Conservation (phyloP, 2,329 filamentous ascomycete species). For the Penicillium frequentans region DNA sequence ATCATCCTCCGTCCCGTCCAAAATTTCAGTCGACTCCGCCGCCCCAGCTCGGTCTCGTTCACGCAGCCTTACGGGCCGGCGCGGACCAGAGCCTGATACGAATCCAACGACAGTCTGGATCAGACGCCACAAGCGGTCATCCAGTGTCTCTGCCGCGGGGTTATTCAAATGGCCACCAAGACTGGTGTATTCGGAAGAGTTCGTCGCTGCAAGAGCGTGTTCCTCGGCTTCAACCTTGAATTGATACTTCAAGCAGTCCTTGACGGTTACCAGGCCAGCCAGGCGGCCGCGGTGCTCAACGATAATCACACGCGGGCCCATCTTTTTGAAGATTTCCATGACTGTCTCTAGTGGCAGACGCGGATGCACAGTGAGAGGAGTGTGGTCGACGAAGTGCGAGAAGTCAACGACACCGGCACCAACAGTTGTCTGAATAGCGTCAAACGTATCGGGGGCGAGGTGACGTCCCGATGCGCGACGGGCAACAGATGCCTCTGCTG, state of each 20-base stretch:
- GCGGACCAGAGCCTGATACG: constrained; percentile 14
- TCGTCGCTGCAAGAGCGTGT: constrained; percentile 49
- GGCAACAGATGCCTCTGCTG: constrained; percentile 39
- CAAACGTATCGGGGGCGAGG: constrained; percentile 55
- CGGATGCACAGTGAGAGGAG: constrained; percentile 87
- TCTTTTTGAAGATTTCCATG: constrained; percentile 98
- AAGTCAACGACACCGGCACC: constrained; percentile 70
- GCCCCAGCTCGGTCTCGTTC: constrained; percentile 19
- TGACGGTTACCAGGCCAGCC: constrained; percentile 85
- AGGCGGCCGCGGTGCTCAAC: constrained; percentile 86
- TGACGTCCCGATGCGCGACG: constrained; percentile 29
- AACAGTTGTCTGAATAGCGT: constrained; percentile 58
- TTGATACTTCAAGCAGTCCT: constrained; percentile 95
- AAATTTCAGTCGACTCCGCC: constrained; percentile 36
- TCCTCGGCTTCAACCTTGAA: constrained; percentile 92
- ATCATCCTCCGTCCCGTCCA: constrained; percentile 55
- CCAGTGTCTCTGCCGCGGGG: constrained; percentile 26
- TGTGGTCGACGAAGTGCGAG: constrained; percentile 81
- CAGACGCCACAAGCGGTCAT: constrained; percentile 39
- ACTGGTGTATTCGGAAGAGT: constrained; percentile 20
- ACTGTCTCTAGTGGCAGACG: constrained; percentile 90
- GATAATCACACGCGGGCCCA: constrained; percentile 88
- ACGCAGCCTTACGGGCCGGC: constrained; percentile 13
- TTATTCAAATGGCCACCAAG: constrained; percentile 23
- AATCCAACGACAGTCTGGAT: constrained; percentile 32